These are phyloP conservation scores for Pigoraptor vietnamica DNA, from an alignment of 78 protist species.

Conservation along the genomic window DNA sequence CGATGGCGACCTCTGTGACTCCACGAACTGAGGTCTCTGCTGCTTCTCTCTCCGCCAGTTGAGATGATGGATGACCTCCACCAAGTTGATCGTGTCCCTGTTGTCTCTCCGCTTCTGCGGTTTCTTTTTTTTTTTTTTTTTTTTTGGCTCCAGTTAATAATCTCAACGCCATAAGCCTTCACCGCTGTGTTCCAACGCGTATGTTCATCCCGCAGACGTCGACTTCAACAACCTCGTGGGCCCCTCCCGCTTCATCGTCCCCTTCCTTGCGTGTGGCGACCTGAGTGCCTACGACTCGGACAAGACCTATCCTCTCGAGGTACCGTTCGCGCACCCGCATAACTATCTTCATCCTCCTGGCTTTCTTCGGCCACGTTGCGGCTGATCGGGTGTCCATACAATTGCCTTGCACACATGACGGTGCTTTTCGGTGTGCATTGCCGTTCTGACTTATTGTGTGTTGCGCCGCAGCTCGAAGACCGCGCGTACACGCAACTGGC, in stretches of 20 bases:
- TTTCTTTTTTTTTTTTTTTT: neutral
- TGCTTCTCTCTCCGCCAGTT: neutral
- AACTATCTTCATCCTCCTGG: no score
- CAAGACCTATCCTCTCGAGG: slow-evolving; percentile 29
- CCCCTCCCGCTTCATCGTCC: slow-evolving; percentile 41
- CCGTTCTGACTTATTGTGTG: no score
- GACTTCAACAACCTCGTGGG: neutral
- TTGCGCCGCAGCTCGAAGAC: neutral
- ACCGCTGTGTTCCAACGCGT: neutral
- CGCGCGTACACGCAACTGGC: neutral
- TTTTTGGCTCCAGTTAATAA: neutral
- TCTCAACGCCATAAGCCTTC: neutral
- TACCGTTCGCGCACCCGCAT: no score
- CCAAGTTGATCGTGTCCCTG: no score
- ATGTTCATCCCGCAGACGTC: no score
- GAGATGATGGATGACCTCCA: neutral
- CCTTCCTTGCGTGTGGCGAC: slow-evolving; percentile 87
- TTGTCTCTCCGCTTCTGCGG: no score
- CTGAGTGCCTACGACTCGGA: slow-evolving; percentile 71
- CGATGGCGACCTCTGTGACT: neutral
- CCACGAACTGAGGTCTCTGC: no score
- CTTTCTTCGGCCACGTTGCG: no score
- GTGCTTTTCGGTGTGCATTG: no score
- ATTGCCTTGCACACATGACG: no score
- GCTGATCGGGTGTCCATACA: neutral